Evolutionary conservation across 768 basidiomycete genomes (phyloP).

Genomic region (Tricholoma furcatifolium): DNA sequence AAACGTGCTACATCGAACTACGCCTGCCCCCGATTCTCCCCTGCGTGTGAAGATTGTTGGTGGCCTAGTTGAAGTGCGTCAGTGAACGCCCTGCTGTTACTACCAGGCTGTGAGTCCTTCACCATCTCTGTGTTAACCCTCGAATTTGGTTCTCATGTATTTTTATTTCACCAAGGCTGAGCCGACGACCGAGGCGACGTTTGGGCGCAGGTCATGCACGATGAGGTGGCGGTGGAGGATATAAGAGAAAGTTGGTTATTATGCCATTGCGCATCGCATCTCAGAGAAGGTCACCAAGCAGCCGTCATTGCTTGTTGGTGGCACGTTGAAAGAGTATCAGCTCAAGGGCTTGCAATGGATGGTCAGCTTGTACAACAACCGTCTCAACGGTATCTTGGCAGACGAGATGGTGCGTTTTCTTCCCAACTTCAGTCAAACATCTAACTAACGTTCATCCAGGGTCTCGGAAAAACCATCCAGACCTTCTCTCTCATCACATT

Average conservation of each 20-base stretch:
- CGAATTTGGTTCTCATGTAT: too few species aligned
- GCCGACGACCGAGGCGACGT: constrained; percentile 82
- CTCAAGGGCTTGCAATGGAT: constrained; percentile 97
- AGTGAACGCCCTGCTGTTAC: too few species aligned
- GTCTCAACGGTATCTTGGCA: constrained; percentile 90
- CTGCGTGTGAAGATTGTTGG: too few species aligned
- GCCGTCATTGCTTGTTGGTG: constrained; percentile 75
- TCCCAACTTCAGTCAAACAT: constrained; percentile 1
- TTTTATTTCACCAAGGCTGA: too few species aligned
- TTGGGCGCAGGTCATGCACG: constrained; percentile 87
- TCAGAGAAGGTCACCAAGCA: constrained; percentile 82
- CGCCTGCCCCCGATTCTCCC: too few species aligned
- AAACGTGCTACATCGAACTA: too few species aligned
- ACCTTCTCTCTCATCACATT: too few species aligned
- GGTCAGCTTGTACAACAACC: constrained; percentile 97
- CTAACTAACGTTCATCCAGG: neutral
- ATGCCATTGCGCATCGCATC: constrained; percentile 90
- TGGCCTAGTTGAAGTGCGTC: too few species aligned
- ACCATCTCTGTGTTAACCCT: too few species aligned
- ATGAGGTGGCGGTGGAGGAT: constrained; percentile 57
- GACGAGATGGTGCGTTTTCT: constrained; percentile 77
- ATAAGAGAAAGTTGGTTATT: constrained; percentile 90
- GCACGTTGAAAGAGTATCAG: constrained; percentile 93
- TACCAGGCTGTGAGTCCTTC: too few species aligned
- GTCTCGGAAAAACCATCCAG: too few species aligned